Base-by-base conservation (phyloP, 495 filamentous ascomycete genomes). In the Aspergillus cavernicola region DNA sequence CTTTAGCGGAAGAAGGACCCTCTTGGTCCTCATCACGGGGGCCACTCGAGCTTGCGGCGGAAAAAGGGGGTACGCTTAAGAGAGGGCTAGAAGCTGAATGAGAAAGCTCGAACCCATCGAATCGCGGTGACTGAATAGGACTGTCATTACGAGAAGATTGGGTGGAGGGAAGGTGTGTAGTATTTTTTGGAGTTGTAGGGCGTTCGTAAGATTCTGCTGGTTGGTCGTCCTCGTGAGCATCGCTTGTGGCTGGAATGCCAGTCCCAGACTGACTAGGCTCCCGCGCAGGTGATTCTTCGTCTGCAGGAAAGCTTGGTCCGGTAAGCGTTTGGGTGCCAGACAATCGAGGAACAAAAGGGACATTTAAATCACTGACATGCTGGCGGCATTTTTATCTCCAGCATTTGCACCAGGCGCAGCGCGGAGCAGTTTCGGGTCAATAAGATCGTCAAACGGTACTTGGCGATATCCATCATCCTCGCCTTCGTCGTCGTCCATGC, bases 371-470 rank as follows among this genome's bases (percentile, higher is more conserved):
- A 74, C 72, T 68, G 68, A 72, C 71, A 69, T 60, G 63, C 67
- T 72, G 62, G 56, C 65, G 65, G 74, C 55, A 53, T 55, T 52
- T 43, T 53, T 55, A 53, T 63, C 53, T 32, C 39, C 50, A 28
- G 44, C 37, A 15, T 55, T 53, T 36, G 61, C 55, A 42, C 50
- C 52, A 49, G 53, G 47, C 19, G 38, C 62, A 57, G 68, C 67
- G 43, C 61, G 75, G 32, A 88, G 66, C 50, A 89, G 69, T 58
- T 85, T 83, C 11, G 85, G 77, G 11, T 86, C 81, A 47, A 80
- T 70, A 37, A 89, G 69, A 53, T 85, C 80, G 20, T 67, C 65
- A 66, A 82, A 84, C 13, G 67, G 61, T 49, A 83, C 54, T 24
- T 76, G 70, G 18, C 78, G 68, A 16, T 72, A 69, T 6, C 81